phyloP scores from a whole-genome alignment of 2,329 filamentous ascomycete species.

The Fusarium torreyae region DNA sequence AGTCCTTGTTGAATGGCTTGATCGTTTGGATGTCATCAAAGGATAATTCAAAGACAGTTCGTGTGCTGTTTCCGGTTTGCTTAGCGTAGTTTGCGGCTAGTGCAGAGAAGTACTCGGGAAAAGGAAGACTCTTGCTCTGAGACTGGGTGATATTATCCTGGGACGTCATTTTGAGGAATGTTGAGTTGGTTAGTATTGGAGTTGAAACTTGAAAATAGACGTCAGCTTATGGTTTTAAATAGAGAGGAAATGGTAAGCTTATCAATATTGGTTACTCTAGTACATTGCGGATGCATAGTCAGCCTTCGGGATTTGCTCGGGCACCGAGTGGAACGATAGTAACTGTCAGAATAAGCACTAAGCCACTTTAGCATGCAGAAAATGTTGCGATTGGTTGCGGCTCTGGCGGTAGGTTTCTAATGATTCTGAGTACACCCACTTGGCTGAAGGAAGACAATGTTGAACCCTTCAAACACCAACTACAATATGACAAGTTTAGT shows the following conservation, averaged over 20 bases:
- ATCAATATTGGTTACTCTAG: neutral
- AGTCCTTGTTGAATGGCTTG: conserved; percentile 42
- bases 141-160: conserved; percentile 6
- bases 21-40: conserved; percentile 36
- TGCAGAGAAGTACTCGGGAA: conserved; percentile 45
- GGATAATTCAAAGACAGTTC: conserved; percentile 39
- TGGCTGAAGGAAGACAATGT: too few species aligned
- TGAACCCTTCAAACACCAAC: too few species aligned
- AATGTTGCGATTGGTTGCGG: neutral
- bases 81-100: conserved; percentile 48
- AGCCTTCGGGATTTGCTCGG: too few species aligned
- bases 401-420: neutral
- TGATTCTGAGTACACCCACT: neutral
- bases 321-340: neutral
- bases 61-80: conserved; percentile 51
- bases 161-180: conserved; percentile 1
- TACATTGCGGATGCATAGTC: neutral
- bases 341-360: conserved; percentile 13
- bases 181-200: neutral
- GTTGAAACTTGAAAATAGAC: neutral
- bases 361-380: too few species aligned
- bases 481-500: too few species aligned
- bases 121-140: conserved; percentile 32
- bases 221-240: neutral
- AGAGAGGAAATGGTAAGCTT: neutral